Conservation (phyloP, 345 rosid genomes). For the Syzygium oleosum region DNA sequence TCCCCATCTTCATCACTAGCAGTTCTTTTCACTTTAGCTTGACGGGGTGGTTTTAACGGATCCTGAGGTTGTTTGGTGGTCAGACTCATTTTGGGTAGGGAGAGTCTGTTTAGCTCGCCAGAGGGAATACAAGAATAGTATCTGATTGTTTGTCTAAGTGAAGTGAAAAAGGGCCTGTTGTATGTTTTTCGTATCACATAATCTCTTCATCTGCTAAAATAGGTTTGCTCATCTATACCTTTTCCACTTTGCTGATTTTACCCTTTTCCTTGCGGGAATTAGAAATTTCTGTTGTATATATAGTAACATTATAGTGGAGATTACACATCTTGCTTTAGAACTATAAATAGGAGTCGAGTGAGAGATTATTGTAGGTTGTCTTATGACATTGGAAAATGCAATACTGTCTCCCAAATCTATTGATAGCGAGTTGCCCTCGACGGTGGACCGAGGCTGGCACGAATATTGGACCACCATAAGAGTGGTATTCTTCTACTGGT, state of each 20-base stretch:
- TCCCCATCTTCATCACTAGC: neutral
- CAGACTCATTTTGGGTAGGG: neutral
- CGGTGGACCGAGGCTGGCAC: neutral
- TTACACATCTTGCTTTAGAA: neutral
- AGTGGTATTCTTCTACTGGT: neutral
- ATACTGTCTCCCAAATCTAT: neutral
- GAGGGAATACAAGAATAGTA: neutral
- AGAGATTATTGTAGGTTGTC: neutral
- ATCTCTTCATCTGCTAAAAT: neutral
- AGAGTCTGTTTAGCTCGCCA: neutral
- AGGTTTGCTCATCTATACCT: neutral
- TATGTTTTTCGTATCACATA: neutral
- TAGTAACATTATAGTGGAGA: neutral
- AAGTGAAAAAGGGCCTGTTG: neutral
- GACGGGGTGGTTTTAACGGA: neutral
- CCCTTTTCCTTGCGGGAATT: neutral
- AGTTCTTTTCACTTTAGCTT: neutral
- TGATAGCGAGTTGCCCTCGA: neutral
- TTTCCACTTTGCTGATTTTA: neutral
- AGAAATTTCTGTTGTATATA: neutral
- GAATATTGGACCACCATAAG: neutral
- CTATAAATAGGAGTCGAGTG: neutral
- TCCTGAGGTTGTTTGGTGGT: neutral
- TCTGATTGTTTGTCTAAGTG: neutral
- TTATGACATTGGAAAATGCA: neutral